Evolutionary conservation across 1,284 basidiomycete genomes (phyloP).

Genomic region (Peniophora sp.): DNA sequence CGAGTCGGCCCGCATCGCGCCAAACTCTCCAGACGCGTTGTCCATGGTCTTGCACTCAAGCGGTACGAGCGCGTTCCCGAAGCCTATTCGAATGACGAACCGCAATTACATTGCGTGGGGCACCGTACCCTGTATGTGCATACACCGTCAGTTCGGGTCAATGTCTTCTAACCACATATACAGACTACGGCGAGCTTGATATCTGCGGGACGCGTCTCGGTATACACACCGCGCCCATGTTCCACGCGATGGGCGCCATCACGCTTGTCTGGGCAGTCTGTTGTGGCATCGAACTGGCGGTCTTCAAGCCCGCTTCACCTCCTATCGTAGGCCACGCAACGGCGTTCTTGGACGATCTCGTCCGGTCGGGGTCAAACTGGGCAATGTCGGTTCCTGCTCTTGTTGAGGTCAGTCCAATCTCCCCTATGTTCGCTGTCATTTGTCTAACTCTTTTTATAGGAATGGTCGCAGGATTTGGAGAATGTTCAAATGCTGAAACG

Average conservation of each 20-base stretch:
- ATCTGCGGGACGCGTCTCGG: constrained; percentile 8
- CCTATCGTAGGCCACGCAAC: too few relatives aligned
- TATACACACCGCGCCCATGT: constrained; percentile 16
- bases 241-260: constrained; percentile 14
- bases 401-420: not conserved
- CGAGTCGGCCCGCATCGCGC: too few relatives aligned
- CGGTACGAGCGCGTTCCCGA: constrained; percentile 17
- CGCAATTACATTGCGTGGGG: constrained; percentile 7
- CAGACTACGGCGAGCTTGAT: constrained; percentile 10
- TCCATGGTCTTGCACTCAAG: not conserved
- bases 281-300: not conserved
- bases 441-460: constrained; percentile 4
- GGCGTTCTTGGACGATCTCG: too few relatives aligned
- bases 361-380: too few relatives aligned
- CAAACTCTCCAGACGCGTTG: not conserved
- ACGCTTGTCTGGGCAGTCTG: not conserved
- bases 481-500: constrained; percentile 11
- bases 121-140: constrained; percentile 10
- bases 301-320: too few relatives aligned
- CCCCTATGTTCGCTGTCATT: not conserved
- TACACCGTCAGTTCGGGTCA: not conserved
- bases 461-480: constrained; percentile 13
- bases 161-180: not conserved
- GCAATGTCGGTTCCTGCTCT: too few relatives aligned
- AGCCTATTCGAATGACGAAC: constrained; percentile 14